phyloP scores from a whole-genome alignment of 2,329 filamentous ascomycete genomes.

The Phyllosticta citriasiana region DNA sequence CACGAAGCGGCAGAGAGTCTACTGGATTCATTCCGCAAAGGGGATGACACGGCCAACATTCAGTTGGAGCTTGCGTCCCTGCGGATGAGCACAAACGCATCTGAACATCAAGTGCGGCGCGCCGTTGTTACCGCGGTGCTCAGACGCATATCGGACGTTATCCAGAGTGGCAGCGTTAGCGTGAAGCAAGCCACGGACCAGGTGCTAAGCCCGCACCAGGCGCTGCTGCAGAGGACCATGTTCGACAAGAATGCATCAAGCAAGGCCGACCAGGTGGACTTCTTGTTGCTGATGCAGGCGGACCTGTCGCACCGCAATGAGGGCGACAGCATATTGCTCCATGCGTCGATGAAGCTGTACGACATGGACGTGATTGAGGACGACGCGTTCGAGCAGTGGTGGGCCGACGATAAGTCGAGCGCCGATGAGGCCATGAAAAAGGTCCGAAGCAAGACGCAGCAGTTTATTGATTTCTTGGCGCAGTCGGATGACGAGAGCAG shows the following conservation, averaged over 20 bases:
- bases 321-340: conserved; percentile 61
- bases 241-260: conserved; percentile 43
- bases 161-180: conserved; percentile 31
- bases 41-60: conserved; percentile 68
- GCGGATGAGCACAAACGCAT: conserved; percentile 84
- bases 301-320: conserved; percentile 59
- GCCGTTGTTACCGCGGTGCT: conserved; percentile 81
- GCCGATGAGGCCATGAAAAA: conserved; percentile 58
- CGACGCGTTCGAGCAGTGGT: conserved; percentile 83
- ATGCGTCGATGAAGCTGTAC: conserved; percentile 75
- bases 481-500: conserved; percentile 57
- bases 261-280: conserved; percentile 70
- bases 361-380: conserved; percentile 77
- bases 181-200: conserved; percentile 31
- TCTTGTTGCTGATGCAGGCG: conserved; percentile 70
- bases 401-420: conserved; percentile 61
- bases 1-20: conserved; percentile 77
- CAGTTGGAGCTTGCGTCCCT: conserved; percentile 89
- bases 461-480: conserved; percentile 67
- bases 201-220: conserved; percentile 43
- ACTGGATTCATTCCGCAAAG: conserved; percentile 71
- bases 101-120: conserved; percentile 76
- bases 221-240: conserved; percentile 49
- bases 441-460: conserved; percentile 63
- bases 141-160: conserved; percentile 65